Evolutionary conservation across 257 asterid genomes (phyloP), one percentile per base, ranked within the genome.

Genomic region (Haberlea rhodopensis): DNA sequence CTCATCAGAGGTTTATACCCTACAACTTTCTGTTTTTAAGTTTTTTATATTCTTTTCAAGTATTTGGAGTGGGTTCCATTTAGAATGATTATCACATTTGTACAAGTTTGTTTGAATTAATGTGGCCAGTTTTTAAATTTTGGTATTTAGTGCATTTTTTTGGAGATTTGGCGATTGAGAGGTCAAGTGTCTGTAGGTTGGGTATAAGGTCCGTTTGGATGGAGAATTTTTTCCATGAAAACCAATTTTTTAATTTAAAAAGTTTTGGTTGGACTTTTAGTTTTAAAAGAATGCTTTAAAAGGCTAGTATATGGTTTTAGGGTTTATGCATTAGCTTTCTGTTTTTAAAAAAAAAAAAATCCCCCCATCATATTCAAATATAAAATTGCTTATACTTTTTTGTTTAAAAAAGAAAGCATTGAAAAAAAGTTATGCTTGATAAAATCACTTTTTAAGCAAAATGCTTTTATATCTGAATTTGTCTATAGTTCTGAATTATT

Each of bases 91-190:
- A 11, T 37, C 13, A 37, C 48, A 10, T 37, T 37, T 37, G 48
- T 29, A 11, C 48, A 6, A 81, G 84, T 87, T 5, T 37, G 46
- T 37, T 37, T 6, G n/a, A 37, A 13, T 37, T n/a, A 37, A 37
- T 37, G 3, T 37, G 18, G 48, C 48, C n/a, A n/a, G 3, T 37
- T 37, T 11, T 37, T 37, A 37, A 8, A 37, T 6, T 37, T 2
- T 11, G 18, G 5, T 37, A 37, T 37, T n/a, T 11, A 37, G 13
- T 3, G 13, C 16, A 37, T 37, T 11, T 37, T 37, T 13, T 32
- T 8, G 43, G 18, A 13, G 48, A 0, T 11, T 37, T 37, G 5
- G 48, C 18, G 11, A 10, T 37, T 37, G 46, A 37, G 40, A 32
- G 11, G 40, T 32, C 13, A 32, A 3, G 8, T 32, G 40, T 32